Evolutionary conservation across 2,329 filamentous ascomycete genomes (phyloP).

Genomic region (Coleophoma cylindrospora): DNA sequence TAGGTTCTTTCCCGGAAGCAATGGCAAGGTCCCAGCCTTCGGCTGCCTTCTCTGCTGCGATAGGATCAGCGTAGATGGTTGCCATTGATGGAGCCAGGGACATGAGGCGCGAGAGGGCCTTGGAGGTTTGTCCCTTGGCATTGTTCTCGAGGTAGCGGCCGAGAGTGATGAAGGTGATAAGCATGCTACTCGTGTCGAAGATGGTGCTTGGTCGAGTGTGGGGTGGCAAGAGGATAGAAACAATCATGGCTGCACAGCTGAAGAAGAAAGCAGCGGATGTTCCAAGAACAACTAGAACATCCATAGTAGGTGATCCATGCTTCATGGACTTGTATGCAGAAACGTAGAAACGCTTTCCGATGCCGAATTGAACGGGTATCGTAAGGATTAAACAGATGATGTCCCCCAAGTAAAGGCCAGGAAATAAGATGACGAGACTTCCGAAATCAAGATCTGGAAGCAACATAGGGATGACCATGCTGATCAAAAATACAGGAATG

Average conservation of each 20-base stretch:
- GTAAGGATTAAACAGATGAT: constrained; percentile 79
- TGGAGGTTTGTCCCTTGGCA: constrained; percentile 94
- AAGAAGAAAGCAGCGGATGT: constrained; percentile 97
- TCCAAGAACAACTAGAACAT: constrained; percentile 88
- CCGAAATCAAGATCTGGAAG: constrained; percentile 74
- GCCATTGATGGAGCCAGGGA: constrained; percentile 94
- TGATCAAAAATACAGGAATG: constrained; percentile 83
- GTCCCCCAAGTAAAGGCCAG: constrained; percentile 84
- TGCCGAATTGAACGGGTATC: constrained; percentile 91
- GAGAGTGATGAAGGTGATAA: constrained; percentile 91
- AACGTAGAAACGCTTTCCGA: constrained; percentile 88
- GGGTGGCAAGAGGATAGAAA: constrained; percentile 70
- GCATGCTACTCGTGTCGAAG: constrained; percentile 97
- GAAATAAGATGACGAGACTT: constrained; percentile 53
- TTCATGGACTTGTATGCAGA: constrained; percentile 91
- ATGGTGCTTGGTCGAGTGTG: constrained; percentile 81
- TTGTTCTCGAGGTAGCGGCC: constrained; percentile 90
- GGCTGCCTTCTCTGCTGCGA: constrained; percentile 85
- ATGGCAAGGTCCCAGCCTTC: constrained; percentile 63
- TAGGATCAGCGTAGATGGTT: constrained; percentile 91
- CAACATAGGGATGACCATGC: constrained; percentile 92
- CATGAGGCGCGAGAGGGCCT: constrained; percentile 90
- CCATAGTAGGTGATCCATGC: constrained; percentile 93
- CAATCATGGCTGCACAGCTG: constrained; percentile 79
- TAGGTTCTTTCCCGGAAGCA: constrained; percentile 35